A percentile compares a stretch with the other conserved stretches of the same genome.
These are phyloP conservation scores for Sclerotinia glacialis DNA, from an alignment of 2,329 filamentous ascomycete genomes.

Conservation along the genomic window DNA sequence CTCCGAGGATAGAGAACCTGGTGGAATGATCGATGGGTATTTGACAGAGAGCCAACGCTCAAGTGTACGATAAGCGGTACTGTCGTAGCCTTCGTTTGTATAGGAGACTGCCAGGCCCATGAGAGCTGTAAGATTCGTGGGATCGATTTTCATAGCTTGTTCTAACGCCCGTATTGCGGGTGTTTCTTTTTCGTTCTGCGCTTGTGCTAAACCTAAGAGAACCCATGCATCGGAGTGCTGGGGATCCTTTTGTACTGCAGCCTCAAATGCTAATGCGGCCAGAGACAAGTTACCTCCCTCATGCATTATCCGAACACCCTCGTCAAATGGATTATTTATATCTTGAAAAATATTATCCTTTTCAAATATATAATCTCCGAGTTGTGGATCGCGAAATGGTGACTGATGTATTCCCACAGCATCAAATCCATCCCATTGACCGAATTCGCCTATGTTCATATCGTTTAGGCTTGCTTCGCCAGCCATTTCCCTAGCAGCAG, in stretches of 20 bases:
- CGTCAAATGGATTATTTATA: slow-evolving; percentile 81
- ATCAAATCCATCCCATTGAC: slow-evolving; percentile 78
- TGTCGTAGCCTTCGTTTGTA: slow-evolving; percentile 98
- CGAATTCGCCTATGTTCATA: slow-evolving; percentile 68
- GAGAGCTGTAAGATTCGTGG: slow-evolving; percentile 80
- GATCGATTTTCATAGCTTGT: slow-evolving; percentile 83
- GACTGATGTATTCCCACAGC: slow-evolving; percentile 61
- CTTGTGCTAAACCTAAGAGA: slow-evolving; percentile 84
- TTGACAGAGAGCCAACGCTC: slow-evolving; percentile 97
- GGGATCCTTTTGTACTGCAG: slow-evolving; percentile 85
- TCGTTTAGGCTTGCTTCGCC: slow-evolving; percentile 55
- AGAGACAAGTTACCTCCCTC: slow-evolving; percentile 92
- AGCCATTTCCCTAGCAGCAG: slow-evolving; percentile 66
- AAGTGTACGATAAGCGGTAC: slow-evolving; percentile 90
- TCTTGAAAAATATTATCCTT: slow-evolving; percentile 86
- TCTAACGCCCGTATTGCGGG: slow-evolving; percentile 93
- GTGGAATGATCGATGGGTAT: slow-evolving; percentile 79
- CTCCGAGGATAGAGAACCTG: slow-evolving; percentile 64
- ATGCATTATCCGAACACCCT: slow-evolving; percentile 89
- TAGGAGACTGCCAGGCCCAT: slow-evolving; percentile 97
- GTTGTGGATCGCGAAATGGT: slow-evolving; percentile 67
- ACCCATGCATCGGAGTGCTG: slow-evolving; percentile 92
- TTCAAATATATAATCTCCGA: slow-evolving; percentile 93
- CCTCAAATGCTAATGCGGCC: slow-evolving; percentile 91
- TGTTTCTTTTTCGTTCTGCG: slow-evolving; percentile 97